Evolutionary conservation across 192 early-diverging fungal species (phyloP).

Genomic region (Backusella circina): DNA sequence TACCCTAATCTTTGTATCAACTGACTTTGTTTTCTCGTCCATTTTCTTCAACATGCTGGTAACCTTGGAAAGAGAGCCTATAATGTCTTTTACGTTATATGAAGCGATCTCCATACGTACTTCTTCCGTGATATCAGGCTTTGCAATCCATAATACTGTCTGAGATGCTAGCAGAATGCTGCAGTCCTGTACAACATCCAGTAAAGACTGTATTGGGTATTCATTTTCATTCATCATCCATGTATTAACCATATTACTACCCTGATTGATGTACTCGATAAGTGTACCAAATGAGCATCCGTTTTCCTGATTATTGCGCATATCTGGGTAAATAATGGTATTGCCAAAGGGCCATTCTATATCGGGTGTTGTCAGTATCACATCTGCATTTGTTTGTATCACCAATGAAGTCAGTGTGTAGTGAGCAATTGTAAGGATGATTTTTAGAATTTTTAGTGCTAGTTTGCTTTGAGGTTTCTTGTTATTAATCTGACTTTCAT

Average conservation of each 20-base stretch:
- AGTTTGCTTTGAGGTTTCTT: conserved; percentile 9
- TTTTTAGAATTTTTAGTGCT: background rate
- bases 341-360: conserved; percentile 43
- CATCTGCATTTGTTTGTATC: conserved; percentile 33
- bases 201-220: background rate
- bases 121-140: conserved; percentile 4
- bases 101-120: background rate
- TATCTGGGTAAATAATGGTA: conserved; percentile 32
- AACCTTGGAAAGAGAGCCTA: background rate
- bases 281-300: conserved; percentile 40
- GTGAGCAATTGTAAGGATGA: conserved; percentile 26
- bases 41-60: background rate
- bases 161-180: conserved; percentile 9
- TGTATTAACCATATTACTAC: background rate
- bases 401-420: conserved; percentile 36
- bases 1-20: background rate
- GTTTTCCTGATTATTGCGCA: conserved; percentile 23
- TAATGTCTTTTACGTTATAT: conserved; percentile 9
- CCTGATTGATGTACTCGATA: conserved; percentile 25
- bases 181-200: conserved; percentile 18
- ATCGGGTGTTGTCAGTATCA: conserved; percentile 29
- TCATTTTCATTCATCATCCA: background rate
- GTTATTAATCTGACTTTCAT: background rate
- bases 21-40: background rate
- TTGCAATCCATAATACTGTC: conserved; percentile 1